Conservation (phyloP, 23 red algal genomes). For the Gracilaria gracilis region DNA sequence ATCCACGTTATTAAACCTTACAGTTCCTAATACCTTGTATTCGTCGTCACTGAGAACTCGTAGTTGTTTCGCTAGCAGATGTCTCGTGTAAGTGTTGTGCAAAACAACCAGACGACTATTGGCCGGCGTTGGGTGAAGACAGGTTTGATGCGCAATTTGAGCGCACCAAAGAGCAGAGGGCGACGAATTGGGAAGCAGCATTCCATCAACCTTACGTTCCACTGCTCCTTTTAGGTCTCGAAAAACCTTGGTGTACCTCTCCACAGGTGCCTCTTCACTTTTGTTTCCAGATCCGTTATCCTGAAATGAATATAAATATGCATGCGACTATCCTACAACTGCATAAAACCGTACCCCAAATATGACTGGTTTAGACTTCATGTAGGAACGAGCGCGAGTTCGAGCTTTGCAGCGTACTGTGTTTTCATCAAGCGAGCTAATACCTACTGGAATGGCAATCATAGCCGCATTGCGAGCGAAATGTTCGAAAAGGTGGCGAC, state of each 20-base stretch:
- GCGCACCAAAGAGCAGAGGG: constrained; percentile 5
- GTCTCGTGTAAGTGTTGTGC: neutral
- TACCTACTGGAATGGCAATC: neutral
- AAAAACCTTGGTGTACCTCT: constrained; percentile 15
- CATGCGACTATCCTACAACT: neutral
- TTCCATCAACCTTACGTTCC: neutral
- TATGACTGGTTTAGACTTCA: constrained; percentile 14
- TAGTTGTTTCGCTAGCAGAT: neutral
- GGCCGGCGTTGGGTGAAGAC: neutral
- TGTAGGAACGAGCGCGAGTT: neutral
- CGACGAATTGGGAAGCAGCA: neutral
- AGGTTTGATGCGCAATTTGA: neutral
- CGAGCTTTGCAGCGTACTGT: constrained; percentile 1
- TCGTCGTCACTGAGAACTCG: neutral
- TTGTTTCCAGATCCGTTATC: constrained; percentile 19
- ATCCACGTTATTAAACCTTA: neutral
- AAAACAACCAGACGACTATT: neutral
- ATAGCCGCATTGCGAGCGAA: constrained; percentile 8
- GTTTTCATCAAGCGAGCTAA: constrained; percentile 18
- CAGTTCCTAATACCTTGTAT: neutral
- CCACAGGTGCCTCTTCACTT: neutral
- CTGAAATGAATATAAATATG: neutral
- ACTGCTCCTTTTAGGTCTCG: neutral
- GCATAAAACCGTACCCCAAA: constrained; percentile 9
- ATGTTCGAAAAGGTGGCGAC: neutral